phyloP scores from a whole-genome alignment of 2,329 filamentous ascomycete genomes.

The Talaromyces sp. region DNA sequence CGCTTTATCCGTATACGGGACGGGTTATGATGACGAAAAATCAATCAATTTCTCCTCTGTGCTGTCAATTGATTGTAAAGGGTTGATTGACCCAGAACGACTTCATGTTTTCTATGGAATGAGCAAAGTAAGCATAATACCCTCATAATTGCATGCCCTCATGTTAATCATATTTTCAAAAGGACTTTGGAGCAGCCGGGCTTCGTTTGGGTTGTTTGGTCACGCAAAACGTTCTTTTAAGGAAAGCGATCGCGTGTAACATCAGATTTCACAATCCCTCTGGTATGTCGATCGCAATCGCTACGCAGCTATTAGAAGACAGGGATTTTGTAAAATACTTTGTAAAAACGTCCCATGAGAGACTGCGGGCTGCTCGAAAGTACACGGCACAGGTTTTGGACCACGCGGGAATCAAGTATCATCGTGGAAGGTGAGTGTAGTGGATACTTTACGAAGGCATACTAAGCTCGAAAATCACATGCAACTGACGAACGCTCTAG shows the following conservation, averaged over 20 bases:
- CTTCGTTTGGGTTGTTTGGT: constrained; percentile 26
- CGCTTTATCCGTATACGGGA: constrained; percentile 46
- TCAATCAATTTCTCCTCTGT: constrained; percentile 42
- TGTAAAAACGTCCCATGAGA: constrained; percentile 18
- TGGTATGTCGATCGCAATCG: constrained; percentile 25
- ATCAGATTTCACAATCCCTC: constrained; percentile 25
- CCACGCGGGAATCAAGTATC: constrained; percentile 33
- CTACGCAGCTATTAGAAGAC: constrained; percentile 28
- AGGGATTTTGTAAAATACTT: constrained; percentile 32
- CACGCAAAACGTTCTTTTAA: constrained; percentile 21
- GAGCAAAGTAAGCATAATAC: constrained; percentile 26
- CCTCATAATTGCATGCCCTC: background rate
- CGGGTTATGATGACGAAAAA: background rate
- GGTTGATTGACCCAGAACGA: constrained; percentile 43
- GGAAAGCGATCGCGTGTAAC: constrained; percentile 19
- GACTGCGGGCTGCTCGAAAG: constrained; percentile 22
- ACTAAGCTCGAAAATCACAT: background rate
- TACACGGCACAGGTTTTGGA: constrained; percentile 31
- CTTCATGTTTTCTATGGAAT: constrained; percentile 49
- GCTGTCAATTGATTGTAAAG: constrained; percentile 39
- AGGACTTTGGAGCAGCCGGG: constrained; percentile 28
- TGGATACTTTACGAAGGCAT: background rate
- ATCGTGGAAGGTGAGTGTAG: constrained; percentile 26
- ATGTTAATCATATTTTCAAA: background rate
- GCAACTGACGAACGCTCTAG: constrained; percentile 12